Percentiles rank a stretch among this genome's conserved stretches.
These are phyloP conservation scores for Phaffia australis DNA, from an alignment of 768 basidiomycete species.

Conservation along the genomic window DNA sequence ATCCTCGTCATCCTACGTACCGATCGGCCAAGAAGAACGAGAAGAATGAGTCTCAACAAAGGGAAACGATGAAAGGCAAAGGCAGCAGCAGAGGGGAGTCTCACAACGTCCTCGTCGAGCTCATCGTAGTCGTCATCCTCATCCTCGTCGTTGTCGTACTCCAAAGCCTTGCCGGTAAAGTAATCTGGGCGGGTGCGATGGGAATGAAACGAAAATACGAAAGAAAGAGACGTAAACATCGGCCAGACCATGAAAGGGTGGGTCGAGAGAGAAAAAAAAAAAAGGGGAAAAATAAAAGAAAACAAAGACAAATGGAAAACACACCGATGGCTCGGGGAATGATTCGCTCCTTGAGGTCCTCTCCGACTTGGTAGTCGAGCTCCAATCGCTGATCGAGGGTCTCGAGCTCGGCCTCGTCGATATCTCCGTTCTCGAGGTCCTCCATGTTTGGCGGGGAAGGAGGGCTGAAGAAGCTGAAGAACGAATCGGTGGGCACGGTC, in stretches of 20 bases:
- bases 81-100: constrained; percentile 23
- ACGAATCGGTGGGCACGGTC: constrained; percentile 80
- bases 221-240: not conserved
- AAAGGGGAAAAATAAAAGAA: not conserved
- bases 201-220: no score
- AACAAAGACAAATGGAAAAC: constrained; percentile 34
- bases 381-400: constrained; percentile 87
- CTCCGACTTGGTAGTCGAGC: constrained; percentile 94
- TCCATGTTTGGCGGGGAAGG: constrained; percentile 62
- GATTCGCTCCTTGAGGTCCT: constrained; percentile 94
- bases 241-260: no score
- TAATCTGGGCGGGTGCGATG: constrained; percentile 45
- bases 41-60: not conserved
- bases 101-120: constrained; percentile 48
- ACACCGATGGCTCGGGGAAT: constrained; percentile 70
- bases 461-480: constrained; percentile 97
- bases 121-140: constrained; percentile 33
- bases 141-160: constrained; percentile 48
- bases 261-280: not conserved
- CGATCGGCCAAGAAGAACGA: constrained; percentile 26
- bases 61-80: not conserved
- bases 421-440: constrained; percentile 55
- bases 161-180: constrained; percentile 92
- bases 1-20: constrained; percentile 54
- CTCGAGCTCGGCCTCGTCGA: constrained; percentile 53